phyloP scores from a whole-genome alignment of 352 stramenopile genomes.

The Pythium diclinum region DNA sequence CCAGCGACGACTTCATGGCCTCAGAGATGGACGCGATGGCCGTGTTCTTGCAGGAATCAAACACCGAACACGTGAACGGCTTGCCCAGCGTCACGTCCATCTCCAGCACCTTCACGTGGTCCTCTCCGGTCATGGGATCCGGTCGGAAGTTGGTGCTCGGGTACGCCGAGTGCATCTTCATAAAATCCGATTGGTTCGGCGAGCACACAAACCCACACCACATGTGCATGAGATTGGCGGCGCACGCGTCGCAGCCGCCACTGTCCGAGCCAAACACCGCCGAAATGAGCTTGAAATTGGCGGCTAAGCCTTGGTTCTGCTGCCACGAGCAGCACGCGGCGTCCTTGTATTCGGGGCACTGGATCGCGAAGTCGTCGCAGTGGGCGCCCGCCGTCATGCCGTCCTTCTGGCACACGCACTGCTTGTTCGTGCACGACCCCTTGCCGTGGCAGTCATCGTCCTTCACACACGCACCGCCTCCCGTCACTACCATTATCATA shows the following conservation, averaged over 20 bases:
- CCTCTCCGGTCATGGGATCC: slow-evolving; percentile 71
- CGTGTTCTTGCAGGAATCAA: slow-evolving; percentile 86
- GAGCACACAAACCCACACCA: slow-evolving; percentile 88
- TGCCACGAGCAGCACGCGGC: slow-evolving; percentile 87
- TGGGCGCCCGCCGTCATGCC: slow-evolving; percentile 70
- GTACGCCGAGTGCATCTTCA: slow-evolving; percentile 62
- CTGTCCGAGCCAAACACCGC: slow-evolving; percentile 67
- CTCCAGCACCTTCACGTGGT: slow-evolving; percentile 78
- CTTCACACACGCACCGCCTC: slow-evolving; percentile 50
- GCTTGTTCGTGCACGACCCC: slow-evolving; percentile 39
- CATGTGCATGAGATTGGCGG: slow-evolving; percentile 80
- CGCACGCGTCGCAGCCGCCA: slow-evolving; percentile 78
- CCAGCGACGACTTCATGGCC: slow-evolving; percentile 79
- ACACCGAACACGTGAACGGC: slow-evolving; percentile 69
- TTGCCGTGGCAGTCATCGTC: slow-evolving; percentile 60
- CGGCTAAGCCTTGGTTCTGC: slow-evolving; percentile 84
- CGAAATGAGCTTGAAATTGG: slow-evolving; percentile 82
- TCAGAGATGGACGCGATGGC: slow-evolving; percentile 67
- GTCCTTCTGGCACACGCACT: slow-evolving; percentile 56
- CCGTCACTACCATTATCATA: slow-evolving; percentile 39
- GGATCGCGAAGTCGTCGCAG: slow-evolving; percentile 68
- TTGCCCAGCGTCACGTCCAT: slow-evolving; percentile 73
- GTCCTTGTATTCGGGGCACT: slow-evolving; percentile 83
- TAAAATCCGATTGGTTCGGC: slow-evolving; percentile 66
- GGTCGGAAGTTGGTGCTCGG: slow-evolving; percentile 66